Evolutionary conservation across 73 alveolate genomes (phyloP), one percentile per base, ranked within the genome.

Genomic region (Paramecium octaurelia): DNA sequence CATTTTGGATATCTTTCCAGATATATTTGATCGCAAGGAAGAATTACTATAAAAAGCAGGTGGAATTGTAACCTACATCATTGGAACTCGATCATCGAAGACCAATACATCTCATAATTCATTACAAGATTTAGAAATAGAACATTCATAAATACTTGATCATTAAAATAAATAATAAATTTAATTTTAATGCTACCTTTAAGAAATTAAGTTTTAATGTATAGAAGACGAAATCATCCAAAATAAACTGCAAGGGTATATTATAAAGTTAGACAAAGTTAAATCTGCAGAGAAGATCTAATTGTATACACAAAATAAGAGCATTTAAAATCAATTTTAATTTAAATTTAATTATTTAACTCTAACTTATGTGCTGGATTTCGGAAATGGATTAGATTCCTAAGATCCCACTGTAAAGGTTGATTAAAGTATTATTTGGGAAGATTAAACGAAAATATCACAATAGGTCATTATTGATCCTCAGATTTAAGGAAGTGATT

Each of bases 381-480:
- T 24, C 0, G 42, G 35, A 71, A 42, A 27, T 10, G 86, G 43
- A 71, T 24, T 31, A 36, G 43, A 29, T 36, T 31, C 48, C 5
- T 27, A 18, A n/a, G 60, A 48, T 18, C 58, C n/a, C 2, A 18
- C 59, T 27, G 27, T 31, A 7, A 18, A 71, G 16, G 36, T 71
- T 31, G 86, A 71, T 71, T 71, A 71, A 29, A 71, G 86, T 29
- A 16, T 71, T 34, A 10, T 71, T 8, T 71, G 86, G 86, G 86
- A 71, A 71, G 86, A 71, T 71, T 11, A 18, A 29, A 29, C 86
- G 9, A 71, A 71, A 36, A 12, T 71, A 71, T 27, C 86, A 4
- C 8, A 48, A 48, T 60, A 60, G 21, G 11, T 27, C 12, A 18
- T 71, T 9, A 36, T 16, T 48, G 60, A 48, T 48, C 60, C 86